These are phyloP conservation scores for Aspergillus cristatus DNA, from an alignment of 495 filamentous ascomycete genomes.

Conservation along the genomic window DNA sequence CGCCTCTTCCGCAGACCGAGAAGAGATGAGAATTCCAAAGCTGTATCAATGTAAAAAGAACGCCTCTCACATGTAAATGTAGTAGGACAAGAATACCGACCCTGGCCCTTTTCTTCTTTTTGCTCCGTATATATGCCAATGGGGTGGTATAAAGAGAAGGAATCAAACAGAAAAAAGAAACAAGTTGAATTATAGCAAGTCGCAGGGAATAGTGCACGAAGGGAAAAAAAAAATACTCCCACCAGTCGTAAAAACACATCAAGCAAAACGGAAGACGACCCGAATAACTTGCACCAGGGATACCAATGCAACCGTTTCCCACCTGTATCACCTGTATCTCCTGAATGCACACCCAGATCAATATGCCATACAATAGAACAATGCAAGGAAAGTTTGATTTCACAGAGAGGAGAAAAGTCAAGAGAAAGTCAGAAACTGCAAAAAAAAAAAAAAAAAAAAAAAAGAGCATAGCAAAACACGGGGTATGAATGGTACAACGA, in stretches of 20 bases:
- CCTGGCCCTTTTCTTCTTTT: not conserved
- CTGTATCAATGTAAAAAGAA: conserved; percentile 6
- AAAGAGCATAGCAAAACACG: conserved; percentile 5
- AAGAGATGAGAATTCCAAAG: conserved; percentile 8
- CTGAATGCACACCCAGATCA: too few species aligned
- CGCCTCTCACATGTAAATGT: conserved; percentile 17
- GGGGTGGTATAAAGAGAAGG: not conserved
- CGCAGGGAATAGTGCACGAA: not conserved
- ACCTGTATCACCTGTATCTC: too few species aligned
- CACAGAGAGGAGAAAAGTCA: conserved; percentile 3
- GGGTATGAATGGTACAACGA: conserved; percentile 13
- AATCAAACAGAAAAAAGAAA: conserved; percentile 1
- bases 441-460: conserved; percentile 1
- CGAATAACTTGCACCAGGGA: too few species aligned
- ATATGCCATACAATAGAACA: conserved; percentile 2
- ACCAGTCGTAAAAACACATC: too few species aligned
- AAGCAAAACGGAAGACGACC: too few species aligned
- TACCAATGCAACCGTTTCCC: too few species aligned
- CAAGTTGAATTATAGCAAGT: not conserved
- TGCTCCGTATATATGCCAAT: not conserved
- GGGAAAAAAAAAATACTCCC: too few species aligned
- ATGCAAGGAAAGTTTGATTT: conserved; percentile 4
- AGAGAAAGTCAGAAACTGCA: conserved; percentile 1
- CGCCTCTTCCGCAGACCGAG: conserved; percentile 6
- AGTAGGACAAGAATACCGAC: not conserved